Evolutionary conservation across 75 land plant species (phyloP), one percentile per base, ranked within the genome.

Genomic region (Picea glauca): DNA sequence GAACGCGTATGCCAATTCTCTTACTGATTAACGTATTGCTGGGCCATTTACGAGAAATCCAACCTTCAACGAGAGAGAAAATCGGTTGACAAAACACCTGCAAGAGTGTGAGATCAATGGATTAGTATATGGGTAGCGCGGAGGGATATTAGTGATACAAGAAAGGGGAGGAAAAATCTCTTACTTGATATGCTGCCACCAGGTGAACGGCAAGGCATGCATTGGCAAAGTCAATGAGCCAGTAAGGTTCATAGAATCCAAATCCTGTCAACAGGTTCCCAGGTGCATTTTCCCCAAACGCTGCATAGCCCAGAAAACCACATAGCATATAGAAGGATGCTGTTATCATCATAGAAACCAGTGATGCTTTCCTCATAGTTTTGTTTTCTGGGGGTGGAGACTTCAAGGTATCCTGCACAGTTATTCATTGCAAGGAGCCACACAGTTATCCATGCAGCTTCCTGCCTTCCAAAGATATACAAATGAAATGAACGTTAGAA

Each of bases 1-100:
- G 85, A 23, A 84, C 59, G 32, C 54, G 60, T 31, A 84, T 13
- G 33, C 13, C 35, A 65, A 78, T 46, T 23, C 58, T 63, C 26
- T 70, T 33, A 32, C 86, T 83, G 9, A 86, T 73, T 74, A 91
- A 86, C 20, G 43, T 54, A 74, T 60, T 84, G 64, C 78, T 78
- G 18, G 85, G 80, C 85, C 85, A 72, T 33, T 62, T 77, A 40
- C 35, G 38, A 58, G 35, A 62, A 46, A 68, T 40, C 75, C 35
- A 64, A 62, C 61, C 79, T 70, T 84, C 85, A 18, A 82, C 35
- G 56, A 77, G 78, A 31, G 85, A 78, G 72, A 84, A 84, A 33
- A 84, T 7, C 14, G 86, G 86, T 58, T 84, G 86, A 20, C 86
- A 58, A 56, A 54, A 84, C 57, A 84, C 84, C 85, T 83, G 83